Evolutionary conservation across 2,329 filamentous ascomycete species (phyloP).

Genomic region (Chrysoporthe puriensis): DNA sequence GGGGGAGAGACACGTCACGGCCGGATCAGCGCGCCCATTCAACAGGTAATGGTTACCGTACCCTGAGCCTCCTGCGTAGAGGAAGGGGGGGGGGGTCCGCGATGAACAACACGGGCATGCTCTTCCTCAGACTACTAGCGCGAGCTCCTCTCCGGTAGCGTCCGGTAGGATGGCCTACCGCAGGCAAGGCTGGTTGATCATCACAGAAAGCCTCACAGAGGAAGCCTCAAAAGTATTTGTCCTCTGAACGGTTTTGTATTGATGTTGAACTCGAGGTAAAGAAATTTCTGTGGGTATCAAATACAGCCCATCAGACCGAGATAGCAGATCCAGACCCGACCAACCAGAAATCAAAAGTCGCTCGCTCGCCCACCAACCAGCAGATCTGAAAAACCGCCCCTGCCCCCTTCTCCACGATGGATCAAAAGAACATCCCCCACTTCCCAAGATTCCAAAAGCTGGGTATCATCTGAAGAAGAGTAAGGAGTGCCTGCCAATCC

Average conservation of each 20-base stretch:
- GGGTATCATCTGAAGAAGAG: conserved; percentile 10
- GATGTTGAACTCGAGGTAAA: not conserved
- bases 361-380: conserved; percentile 1
- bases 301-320: conserved; percentile 12
- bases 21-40: no score
- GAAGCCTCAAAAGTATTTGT: not conserved
- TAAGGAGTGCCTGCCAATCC: conserved; percentile 12
- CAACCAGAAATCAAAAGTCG: not conserved
- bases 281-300: conserved; percentile 26
- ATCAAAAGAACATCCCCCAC: not conserved
- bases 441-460: not conserved
- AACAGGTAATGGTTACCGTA: no score
- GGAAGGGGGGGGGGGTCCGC: no score
- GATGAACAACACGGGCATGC: no score
- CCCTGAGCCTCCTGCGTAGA: no score
- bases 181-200: no score
- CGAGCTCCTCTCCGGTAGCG: no score
- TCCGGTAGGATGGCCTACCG: no score
- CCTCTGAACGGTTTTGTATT: not conserved
- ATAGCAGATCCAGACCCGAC: not conserved
- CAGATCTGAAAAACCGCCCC: conserved; percentile 5
- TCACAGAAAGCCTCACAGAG: no score
- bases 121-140: no score
- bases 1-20: no score
- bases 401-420: not conserved